A percentile compares a stretch with the other conserved stretches of the same genome.
phyloP scores from a whole-genome alignment of 176 grass and related monocot species.

The Chloris gayana region DNA sequence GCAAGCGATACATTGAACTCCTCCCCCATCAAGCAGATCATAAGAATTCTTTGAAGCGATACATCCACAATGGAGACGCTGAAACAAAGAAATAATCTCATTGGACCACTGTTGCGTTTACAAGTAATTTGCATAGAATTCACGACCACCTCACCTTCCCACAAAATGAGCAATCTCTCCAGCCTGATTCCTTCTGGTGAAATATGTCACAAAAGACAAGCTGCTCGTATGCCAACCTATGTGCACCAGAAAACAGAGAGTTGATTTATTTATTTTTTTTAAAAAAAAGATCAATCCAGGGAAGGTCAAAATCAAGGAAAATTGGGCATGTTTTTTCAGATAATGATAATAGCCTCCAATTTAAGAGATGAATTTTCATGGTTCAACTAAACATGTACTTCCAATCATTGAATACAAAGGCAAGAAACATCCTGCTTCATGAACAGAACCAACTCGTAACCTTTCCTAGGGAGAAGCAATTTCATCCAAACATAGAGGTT shows the following conservation, averaged over 20 bases:
- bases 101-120: background rate
- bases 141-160: conserved; percentile 70
- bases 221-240: conserved; percentile 88
- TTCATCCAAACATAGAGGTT: conserved; percentile 18
- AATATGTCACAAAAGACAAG: conserved; percentile 92
- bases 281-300: background rate
- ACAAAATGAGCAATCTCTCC: conserved; percentile 97
- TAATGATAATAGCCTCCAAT: background rate
- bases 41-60: conserved; percentile 90
- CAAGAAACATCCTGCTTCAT: background rate
- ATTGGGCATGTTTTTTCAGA: too few relatives aligned
- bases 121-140: conserved; percentile 10
- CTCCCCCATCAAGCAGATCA: conserved; percentile 95
- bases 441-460: background rate
- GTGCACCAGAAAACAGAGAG: conserved; percentile 14
- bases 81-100: conserved; percentile 28
- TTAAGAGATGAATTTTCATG: background rate
- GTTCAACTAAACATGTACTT: background rate
- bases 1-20: conserved; percentile 85
- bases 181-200: conserved; percentile 97
- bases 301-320: background rate
- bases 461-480: background rate
- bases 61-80: conserved; percentile 94
- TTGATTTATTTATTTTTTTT: too few relatives aligned
- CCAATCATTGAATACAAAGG: background rate